Evolutionary conservation across 768 basidiomycete genomes (phyloP), one percentile per base, ranked within the genome.

Genomic region (Hygrocybe punicea): DNA sequence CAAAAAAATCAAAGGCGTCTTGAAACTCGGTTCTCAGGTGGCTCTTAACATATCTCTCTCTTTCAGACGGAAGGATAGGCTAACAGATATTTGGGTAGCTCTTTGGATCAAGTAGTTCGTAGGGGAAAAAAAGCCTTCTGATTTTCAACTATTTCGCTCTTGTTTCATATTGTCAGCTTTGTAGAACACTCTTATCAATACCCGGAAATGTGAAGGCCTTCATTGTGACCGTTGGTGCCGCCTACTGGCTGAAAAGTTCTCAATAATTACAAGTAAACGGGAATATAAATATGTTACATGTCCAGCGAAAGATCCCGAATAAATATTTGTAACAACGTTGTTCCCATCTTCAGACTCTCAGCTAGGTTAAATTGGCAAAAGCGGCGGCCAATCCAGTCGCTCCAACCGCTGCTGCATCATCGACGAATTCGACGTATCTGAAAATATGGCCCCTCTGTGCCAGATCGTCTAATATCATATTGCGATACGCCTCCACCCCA

Each of bases 391-490:
- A 70, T 7, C 83, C 82, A 40, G 71, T 69, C 2, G 86, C 91
- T 8, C 90, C 91, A 17, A 75, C 72, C 3, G 75, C 81, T 1
- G 88, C 84, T 0, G 85, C 84, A 68, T 93, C 89, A 39, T 84
- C 78, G 11, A 92, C 79, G 63, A 82, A 84, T 60, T 85, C 80
- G 49, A 88, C 82, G 62, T 83, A 76, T 55, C 75, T 76, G 72
- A 93, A 89, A 3, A 79, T 73, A 63, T 86, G 84, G 1, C 88
- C 87, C 48, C 73, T 73, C 61, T 74, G 65, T 52, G 68, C 76
- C 21, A 92, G 78, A 24, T 80, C 79, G 10, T 82, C 84, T 46
- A 89, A 62, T 17, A 82, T 68, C 64, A 83, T 65, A 23, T 79
- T 70, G 53, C 85, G 74, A 59, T 93, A 92, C 36, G 63, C 71